Evolutionary conservation across 1,139 yeast genomes (phyloP).

Genomic region (Debaryomyces singareniensis): DNA sequence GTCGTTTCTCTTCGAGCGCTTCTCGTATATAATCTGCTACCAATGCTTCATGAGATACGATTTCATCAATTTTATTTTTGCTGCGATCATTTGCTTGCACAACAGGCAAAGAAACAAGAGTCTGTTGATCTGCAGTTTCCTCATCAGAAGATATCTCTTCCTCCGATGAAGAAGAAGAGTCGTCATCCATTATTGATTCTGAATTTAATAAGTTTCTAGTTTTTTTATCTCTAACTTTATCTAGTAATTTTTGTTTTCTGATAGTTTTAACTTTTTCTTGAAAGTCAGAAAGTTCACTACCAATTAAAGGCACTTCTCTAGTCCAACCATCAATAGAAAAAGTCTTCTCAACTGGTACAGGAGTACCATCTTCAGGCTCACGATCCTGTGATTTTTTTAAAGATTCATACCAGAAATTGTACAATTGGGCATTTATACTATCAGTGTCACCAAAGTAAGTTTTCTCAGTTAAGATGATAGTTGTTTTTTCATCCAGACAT

Average conservation of each 20-base stretch:
- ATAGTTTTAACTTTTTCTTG: slow-evolving; percentile 36
- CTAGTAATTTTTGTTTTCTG: slow-evolving; percentile 42
- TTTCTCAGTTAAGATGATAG: slow-evolving; percentile 71
- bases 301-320: slow-evolving; percentile 45
- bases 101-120: no score
- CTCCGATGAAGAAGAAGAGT: slow-evolving; percentile 23
- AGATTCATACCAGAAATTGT: slow-evolving; percentile 50
- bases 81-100: slow-evolving; percentile 6
- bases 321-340: slow-evolving; percentile 26
- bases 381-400: slow-evolving; percentile 32
- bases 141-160: slow-evolving; percentile 7
- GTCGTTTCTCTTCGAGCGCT: slow-evolving; percentile 31
- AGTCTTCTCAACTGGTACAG: slow-evolving; percentile 45
- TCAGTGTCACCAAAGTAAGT: slow-evolving; percentile 22
- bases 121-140: slow-evolving; percentile 2
- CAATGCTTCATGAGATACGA: slow-evolving; percentile 37
- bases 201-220: slow-evolving; percentile 49
- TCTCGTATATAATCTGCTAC: slow-evolving; percentile 34
- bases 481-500: slow-evolving; percentile 59
- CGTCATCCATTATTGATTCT: slow-evolving; percentile 30
- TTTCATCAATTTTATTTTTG: slow-evolving; percentile 16
- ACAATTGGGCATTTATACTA: slow-evolving; percentile 33
- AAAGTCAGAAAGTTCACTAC: slow-evolving; percentile 45
- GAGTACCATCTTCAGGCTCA: slow-evolving; percentile 48
- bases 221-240: slow-evolving; percentile 50